Percentiles rank a stretch among this genome's conserved stretches.
Conservation (phyloP, 305 asterid genomes). For the Solanum hybrid region DNA sequence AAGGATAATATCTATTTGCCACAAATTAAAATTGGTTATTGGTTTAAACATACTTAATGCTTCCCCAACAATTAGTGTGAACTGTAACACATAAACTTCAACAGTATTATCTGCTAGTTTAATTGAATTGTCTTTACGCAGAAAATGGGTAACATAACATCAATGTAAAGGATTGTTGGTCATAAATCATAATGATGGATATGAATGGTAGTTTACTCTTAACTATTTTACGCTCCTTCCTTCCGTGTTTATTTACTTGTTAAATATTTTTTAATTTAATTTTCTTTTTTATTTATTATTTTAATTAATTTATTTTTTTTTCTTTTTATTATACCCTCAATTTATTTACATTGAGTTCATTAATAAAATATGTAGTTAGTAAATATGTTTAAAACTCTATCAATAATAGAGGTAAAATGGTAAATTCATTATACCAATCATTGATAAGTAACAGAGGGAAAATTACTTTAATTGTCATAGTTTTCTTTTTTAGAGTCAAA, state of each 20-base stretch:
- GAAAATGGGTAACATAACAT: background rate
- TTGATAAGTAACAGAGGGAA: too few species aligned
- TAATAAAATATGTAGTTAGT: too few species aligned
- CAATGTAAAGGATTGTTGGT: background rate
- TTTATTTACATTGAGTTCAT: too few species aligned
- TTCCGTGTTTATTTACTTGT: too few species aligned
- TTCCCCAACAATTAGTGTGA: background rate
- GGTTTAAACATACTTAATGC: background rate
- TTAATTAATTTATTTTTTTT: too few species aligned
- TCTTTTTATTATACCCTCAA: rapidly evolving
- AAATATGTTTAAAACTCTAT: too few species aligned
- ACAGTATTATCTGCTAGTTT: background rate
- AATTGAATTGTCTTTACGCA: background rate
- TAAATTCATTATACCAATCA: too few species aligned
- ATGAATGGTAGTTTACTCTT: background rate
- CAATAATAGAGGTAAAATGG: too few species aligned
- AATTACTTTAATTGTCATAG: too few species aligned
- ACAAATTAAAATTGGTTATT: background rate
- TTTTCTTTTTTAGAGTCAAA: too few species aligned
- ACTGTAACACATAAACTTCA: background rate
- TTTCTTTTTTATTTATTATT: too few species aligned
- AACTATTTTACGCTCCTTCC: background rate
- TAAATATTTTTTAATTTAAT: too few species aligned
- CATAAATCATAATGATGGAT: background rate
- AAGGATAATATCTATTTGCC: background rate